Base-by-base conservation (phyloP, 2,329 filamentous ascomycete genomes). In the Metarhizium album region DNA sequence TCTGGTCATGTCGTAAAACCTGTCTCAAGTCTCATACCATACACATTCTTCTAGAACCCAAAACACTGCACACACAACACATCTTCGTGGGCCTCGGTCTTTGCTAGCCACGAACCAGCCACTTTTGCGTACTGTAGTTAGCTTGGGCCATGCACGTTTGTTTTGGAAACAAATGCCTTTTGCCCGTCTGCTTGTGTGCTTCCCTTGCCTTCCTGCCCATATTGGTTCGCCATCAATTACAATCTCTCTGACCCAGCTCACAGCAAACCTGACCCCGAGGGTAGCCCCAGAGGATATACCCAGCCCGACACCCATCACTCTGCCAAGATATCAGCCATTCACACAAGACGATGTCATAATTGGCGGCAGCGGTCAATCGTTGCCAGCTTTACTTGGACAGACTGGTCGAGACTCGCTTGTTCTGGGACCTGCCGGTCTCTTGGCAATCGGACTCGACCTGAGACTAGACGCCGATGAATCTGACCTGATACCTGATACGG, bases 361-460 rank as follows among this genome's bases (percentile, higher is more conserved):
- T 35, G 52, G 59, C 24, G 53, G 65, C 3, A 56, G 62, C 40
- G 70, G 73, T 23, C 60, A 83, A 47, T 70, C 77, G 18, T 62
- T 67, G 46, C 47, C 43, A 20, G 23, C 6, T 23, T 61, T 82
- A 42, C 67, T 84, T 33, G 75, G 79, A 59, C 67, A 65, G 31
- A 74, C 80, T 27, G 71, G 78, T 49, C 74, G 80, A 38, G 74
- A 78, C 9, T 58, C 60, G 20, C 54, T 59, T 29, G 55, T 55
- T 27, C 53, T 69, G 8, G 66, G 67, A 14, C 61, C 74, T 42
- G 59, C 70, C 40, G 74, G 82, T 53, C 75, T 84, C 49, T 70
- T 75, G 53, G 79, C 79, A 11, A 70, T 84, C 37, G 79, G 79
- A 4, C 68, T 82, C 31, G 72, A 80, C 57, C 67, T 83, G 57